phyloP scores from a whole-genome alignment of 1,284 basidiomycete species.

The Moesziomyces parantarcticus region DNA sequence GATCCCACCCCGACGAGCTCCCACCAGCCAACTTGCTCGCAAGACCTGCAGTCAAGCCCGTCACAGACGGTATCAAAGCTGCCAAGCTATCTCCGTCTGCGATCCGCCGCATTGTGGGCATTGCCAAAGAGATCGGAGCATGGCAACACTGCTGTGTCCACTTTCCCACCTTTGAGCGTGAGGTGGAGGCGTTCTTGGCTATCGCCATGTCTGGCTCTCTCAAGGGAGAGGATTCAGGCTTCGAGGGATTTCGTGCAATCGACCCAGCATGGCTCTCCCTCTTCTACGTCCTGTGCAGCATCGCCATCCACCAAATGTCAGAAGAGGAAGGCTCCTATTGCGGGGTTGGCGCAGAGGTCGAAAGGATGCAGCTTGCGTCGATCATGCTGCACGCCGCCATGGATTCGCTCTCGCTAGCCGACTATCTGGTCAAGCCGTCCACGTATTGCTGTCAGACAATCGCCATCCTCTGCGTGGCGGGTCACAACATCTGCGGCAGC shows the following conservation, averaged over 20 bases:
- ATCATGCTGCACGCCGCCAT: constrained; percentile 41
- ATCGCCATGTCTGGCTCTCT: constrained; percentile 18
- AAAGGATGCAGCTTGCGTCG: constrained; percentile 27
- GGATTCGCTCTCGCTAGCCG: constrained; percentile 42
- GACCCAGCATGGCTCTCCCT: constrained; percentile 52
- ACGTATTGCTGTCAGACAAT: constrained; percentile 51
- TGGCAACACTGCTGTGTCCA: constrained; percentile 56
- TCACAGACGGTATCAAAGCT: constrained; percentile 32
- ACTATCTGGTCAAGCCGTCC: constrained; percentile 47
- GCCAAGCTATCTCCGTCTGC: constrained; percentile 14
- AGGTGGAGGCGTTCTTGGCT: constrained; percentile 36
- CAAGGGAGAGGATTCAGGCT: not conserved
- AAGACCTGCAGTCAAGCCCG: constrained; percentile 15
- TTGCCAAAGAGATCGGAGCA: constrained; percentile 47
- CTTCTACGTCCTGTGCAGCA: constrained; percentile 47
- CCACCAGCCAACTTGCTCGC: constrained; percentile 38
- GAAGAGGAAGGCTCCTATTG: constrained; percentile 36
- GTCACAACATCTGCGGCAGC: constrained; percentile 53
- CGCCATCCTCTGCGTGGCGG: constrained; percentile 49
- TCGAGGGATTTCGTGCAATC: constrained; percentile 31
- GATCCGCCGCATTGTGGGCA: constrained; percentile 25
- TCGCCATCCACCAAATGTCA: constrained; percentile 54
- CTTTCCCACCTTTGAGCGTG: constrained; percentile 46
- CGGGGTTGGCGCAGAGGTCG: constrained; percentile 18
- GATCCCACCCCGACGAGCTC: constrained; percentile 25